These are phyloP conservation scores for Bifiguratus adelaidae DNA, from an alignment of 192 early-diverging fungal species.

Conservation along the genomic window DNA sequence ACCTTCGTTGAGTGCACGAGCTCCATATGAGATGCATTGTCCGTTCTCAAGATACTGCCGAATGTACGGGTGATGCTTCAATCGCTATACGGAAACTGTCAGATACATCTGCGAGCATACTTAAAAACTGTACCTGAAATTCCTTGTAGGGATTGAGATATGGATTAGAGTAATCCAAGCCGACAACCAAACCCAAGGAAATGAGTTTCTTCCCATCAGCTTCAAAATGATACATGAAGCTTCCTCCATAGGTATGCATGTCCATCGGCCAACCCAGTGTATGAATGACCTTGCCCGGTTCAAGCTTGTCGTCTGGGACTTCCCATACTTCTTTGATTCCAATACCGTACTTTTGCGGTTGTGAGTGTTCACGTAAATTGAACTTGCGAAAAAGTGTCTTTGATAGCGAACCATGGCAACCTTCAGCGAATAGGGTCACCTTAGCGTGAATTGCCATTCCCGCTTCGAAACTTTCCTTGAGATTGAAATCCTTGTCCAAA, in stretches of 20 bases:
- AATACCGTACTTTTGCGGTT: slow-evolving; percentile 90
- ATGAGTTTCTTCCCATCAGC: slow-evolving; percentile 63
- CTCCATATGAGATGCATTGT: slow-evolving; percentile 86
- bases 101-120: not conserved
- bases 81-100: slow-evolving; percentile 41
- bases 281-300: slow-evolving; percentile 75
- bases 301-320: slow-evolving; percentile 72
- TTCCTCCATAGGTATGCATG: slow-evolving; percentile 85
- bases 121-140: slow-evolving; percentile 42
- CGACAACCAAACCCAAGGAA: slow-evolving; percentile 82
- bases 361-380: slow-evolving; percentile 73
- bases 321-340: slow-evolving; percentile 99
- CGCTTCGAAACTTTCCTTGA: slow-evolving; percentile 71
- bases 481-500: slow-evolving; percentile 75
- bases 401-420: slow-evolving; percentile 93
- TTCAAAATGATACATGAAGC: slow-evolving; percentile 94
- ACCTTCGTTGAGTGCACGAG: slow-evolving; percentile 94
- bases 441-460: slow-evolving; percentile 94
- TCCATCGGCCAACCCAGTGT: slow-evolving; percentile 89
- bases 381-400: slow-evolving; percentile 86
- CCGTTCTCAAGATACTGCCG: slow-evolving; percentile 78
- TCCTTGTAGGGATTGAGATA: slow-evolving; percentile 93
- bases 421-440: slow-evolving; percentile 94
- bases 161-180: slow-evolving; percentile 92
- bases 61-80: slow-evolving; percentile 89